phyloP scores from a whole-genome alignment of 495 filamentous ascomycete species.

The Penicillium cosmopolitanum region DNA sequence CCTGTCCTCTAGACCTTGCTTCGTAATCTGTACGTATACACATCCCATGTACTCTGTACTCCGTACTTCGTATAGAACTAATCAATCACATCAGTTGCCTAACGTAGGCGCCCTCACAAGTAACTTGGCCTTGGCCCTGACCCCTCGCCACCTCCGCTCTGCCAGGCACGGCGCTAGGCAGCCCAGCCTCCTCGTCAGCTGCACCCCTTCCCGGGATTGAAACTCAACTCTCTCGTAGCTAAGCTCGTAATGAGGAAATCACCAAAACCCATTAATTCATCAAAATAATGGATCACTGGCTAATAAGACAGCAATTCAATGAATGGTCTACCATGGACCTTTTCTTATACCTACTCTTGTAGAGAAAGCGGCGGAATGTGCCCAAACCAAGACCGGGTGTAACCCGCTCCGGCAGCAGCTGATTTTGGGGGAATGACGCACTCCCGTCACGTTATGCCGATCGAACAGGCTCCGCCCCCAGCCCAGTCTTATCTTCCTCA shows the following conservation, averaged over 20 bases:
- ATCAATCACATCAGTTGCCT: slow-evolving; percentile 1
- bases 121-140: background rate
- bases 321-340: too few species aligned
- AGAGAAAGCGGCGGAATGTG: slow-evolving; percentile 14
- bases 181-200: slow-evolving; percentile 9
- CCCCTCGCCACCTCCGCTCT: slow-evolving; percentile 22
- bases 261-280: background rate
- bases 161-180: slow-evolving; percentile 30
- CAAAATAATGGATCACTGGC: background rate
- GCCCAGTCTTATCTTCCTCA: slow-evolving; percentile 26
- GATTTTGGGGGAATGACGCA: slow-evolving; percentile 28
- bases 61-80: background rate
- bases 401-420: slow-evolving; percentile 23
- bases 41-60: background rate
- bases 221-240: background rate
- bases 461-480: slow-evolving; percentile 29
- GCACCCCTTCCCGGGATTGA: background rate
- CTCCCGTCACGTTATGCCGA: slow-evolving; percentile 35
- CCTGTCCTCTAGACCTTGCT: background rate
- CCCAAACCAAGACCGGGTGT: slow-evolving; percentile 6
- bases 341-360: background rate
- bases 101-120: background rate
- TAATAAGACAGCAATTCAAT: too few species aligned
- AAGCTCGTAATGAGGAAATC: background rate
- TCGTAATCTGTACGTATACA: background rate